These are phyloP conservation scores for Aspergillus flavus DNA, from an alignment of 2,329 filamentous ascomycete species.

Conservation along the genomic window DNA sequence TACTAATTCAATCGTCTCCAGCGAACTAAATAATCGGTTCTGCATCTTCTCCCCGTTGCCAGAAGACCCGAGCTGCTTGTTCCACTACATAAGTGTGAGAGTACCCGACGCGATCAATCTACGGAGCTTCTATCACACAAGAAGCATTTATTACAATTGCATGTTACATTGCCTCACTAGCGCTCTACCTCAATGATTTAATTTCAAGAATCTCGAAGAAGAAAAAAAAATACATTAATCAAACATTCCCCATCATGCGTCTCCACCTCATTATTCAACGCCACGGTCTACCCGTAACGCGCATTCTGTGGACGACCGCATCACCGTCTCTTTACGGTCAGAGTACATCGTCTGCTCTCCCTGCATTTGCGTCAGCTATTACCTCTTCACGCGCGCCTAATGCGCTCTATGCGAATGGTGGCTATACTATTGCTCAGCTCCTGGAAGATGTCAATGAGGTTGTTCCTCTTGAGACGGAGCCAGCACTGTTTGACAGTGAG, in stretches of 20 bases:
- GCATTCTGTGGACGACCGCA: conserved; percentile 70
- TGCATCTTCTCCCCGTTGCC: background rate
- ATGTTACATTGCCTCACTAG: background rate
- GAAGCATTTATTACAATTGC: background rate
- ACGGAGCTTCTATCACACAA: background rate
- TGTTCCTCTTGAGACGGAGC: conserved; percentile 74
- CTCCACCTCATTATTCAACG: conserved; percentile 73
- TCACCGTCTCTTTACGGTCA: conserved; percentile 43
- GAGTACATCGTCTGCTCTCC: conserved; percentile 24
- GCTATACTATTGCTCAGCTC: conserved; percentile 73
- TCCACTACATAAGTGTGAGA: background rate
- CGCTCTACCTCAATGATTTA: background rate
- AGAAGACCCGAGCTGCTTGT: background rate
- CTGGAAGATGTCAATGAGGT: conserved; percentile 77
- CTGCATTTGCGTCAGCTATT: conserved; percentile 36
- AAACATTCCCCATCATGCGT: conserved; percentile 55
- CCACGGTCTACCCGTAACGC: conserved; percentile 71
- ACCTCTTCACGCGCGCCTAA: conserved; percentile 39
- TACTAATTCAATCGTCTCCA: background rate
- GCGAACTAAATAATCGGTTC: no score
- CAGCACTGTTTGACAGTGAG: conserved; percentile 32
- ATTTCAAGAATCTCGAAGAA: background rate
- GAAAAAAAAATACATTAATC: background rate
- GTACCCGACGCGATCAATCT: background rate
- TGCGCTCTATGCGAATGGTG: conserved; percentile 45